These are phyloP conservation scores for Hyphopichia buzzinii DNA, from an alignment of 1,139 yeast genomes.

Conservation along the genomic window DNA sequence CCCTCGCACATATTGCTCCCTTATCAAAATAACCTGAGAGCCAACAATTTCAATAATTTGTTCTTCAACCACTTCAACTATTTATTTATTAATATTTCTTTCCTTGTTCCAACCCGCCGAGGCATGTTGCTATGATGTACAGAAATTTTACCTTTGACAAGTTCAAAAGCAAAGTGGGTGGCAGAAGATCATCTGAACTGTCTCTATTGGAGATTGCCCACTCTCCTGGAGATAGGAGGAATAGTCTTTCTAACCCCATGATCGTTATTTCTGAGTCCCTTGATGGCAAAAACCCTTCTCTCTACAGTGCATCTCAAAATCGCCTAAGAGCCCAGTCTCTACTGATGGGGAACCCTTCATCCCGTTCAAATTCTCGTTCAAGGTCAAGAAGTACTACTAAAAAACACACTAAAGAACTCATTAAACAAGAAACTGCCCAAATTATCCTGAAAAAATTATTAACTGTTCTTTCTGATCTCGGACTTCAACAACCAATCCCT, in stretches of 20 bases:
- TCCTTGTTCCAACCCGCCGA: background rate
- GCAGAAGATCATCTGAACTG: conserved; percentile 15
- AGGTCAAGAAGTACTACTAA: conserved; percentile 16
- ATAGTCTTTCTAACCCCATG: conserved; percentile 21
- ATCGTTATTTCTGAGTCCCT: conserved; percentile 17
- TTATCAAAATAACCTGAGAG: no score
- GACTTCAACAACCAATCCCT: conserved; percentile 42
- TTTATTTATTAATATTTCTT: no score
- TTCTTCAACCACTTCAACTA: no score
- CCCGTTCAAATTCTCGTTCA: conserved; percentile 18
- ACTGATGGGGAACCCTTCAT: conserved; percentile 11
- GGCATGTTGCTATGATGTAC: conserved; percentile 8
- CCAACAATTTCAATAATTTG: no score
- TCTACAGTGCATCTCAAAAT: background rate
- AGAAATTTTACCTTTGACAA: conserved; percentile 19
- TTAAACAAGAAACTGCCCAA: conserved; percentile 38
- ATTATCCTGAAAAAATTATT: conserved; percentile 37
- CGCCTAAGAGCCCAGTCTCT: conserved; percentile 19
- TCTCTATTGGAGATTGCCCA: conserved; percentile 13
- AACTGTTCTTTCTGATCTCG: conserved; percentile 34
- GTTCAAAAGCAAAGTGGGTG: conserved; percentile 16
- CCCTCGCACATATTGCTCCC: no score
- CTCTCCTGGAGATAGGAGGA: conserved; percentile 12
- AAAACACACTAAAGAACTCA: conserved; percentile 37
- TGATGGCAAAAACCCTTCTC: conserved; percentile 1